These are phyloP conservation scores for Lablab purpureus DNA, from an alignment of 306 rosid genomes.

Conservation along the genomic window DNA sequence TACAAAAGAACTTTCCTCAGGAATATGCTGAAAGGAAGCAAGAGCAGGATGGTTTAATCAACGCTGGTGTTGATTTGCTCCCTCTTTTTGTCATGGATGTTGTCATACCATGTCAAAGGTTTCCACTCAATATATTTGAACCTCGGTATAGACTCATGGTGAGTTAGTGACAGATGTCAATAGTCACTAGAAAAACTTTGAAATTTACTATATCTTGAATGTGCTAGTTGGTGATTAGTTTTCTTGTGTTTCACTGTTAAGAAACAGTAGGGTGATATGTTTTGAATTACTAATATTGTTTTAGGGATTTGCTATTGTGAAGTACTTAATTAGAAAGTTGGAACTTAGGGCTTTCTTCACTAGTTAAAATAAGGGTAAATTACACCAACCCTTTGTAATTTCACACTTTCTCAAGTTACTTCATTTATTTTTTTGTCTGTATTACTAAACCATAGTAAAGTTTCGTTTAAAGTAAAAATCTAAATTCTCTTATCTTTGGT, in stretches of 20 bases:
- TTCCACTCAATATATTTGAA: constrained; percentile 94
- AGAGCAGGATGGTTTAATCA: constrained; percentile 76
- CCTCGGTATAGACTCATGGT: constrained; percentile 99
- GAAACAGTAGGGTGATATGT: constrained; percentile 3
- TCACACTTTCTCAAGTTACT: constrained; percentile 3
- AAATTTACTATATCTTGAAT: constrained; percentile 28
- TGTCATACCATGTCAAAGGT: constrained; percentile 91
- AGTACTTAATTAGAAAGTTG: neutral
- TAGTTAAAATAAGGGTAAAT: neutral
- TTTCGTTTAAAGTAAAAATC: neutral
- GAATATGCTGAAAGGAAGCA: constrained; percentile 92
- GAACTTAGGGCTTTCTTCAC: neutral
- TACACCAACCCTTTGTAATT: neutral
- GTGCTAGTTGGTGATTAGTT: constrained; percentile 34
- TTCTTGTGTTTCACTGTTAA: neutral
- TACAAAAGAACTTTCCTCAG: constrained; percentile 90
- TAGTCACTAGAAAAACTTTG: constrained; percentile 10
- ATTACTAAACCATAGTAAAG: neutral
- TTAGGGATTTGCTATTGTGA: neutral
- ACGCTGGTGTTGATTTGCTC: constrained; percentile 76
- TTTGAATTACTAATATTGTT: neutral
- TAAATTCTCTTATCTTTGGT: neutral
- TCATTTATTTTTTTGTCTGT: neutral
- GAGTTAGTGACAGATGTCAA: constrained; percentile 50
- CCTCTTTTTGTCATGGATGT: constrained; percentile 99